Evolutionary conservation across 164 flowering plant genomes (phyloP).

Genomic region (Malania oleifera): DNA sequence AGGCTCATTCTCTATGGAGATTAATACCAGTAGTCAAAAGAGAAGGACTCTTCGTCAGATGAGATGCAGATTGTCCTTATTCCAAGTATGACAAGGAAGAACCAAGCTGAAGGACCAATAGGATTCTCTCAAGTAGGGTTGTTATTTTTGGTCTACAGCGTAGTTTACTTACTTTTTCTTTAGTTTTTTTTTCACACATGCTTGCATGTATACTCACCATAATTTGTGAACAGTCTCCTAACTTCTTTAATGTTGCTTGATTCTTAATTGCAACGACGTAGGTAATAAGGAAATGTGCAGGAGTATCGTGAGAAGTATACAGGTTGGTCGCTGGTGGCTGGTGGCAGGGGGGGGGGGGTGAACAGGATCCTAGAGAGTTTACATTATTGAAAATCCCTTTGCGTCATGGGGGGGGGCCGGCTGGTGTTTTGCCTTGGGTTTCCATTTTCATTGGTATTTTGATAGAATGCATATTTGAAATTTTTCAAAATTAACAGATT

Average conservation of each 20-base stretch:
- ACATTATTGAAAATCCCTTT: slow-evolving; percentile 4
- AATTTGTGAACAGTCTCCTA: neutral
- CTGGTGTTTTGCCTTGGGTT: neutral
- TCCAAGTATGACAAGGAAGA: slow-evolving; percentile 81
- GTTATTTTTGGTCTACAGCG: neutral
- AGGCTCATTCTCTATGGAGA: slow-evolving; percentile 25
- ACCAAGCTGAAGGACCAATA: slow-evolving; percentile 84
- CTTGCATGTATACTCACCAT: neutral
- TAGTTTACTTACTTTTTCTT: neutral
- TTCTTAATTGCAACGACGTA: slow-evolving; percentile 25
- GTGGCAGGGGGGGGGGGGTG: no score
- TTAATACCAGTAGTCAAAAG: slow-evolving; percentile 27
- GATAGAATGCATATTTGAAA: neutral
- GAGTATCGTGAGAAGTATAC: slow-evolving; percentile 82
- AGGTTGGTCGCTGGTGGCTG: slow-evolving; percentile 54
- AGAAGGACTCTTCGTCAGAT: slow-evolving; percentile 65
- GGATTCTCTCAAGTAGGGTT: slow-evolving; percentile 67
- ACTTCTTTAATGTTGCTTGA: neutral
- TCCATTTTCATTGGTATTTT: neutral
- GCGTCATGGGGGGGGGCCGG: no score
- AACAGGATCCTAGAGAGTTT: slow-evolving; percentile 59
- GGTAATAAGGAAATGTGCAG: slow-evolving; percentile 81
- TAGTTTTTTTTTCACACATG: neutral
- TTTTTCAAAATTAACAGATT: neutral
- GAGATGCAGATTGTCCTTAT: slow-evolving; percentile 58